Evolutionary conservation across 2,329 filamentous ascomycete genomes (phyloP).

Genomic region (Claviceps quebecensis): DNA sequence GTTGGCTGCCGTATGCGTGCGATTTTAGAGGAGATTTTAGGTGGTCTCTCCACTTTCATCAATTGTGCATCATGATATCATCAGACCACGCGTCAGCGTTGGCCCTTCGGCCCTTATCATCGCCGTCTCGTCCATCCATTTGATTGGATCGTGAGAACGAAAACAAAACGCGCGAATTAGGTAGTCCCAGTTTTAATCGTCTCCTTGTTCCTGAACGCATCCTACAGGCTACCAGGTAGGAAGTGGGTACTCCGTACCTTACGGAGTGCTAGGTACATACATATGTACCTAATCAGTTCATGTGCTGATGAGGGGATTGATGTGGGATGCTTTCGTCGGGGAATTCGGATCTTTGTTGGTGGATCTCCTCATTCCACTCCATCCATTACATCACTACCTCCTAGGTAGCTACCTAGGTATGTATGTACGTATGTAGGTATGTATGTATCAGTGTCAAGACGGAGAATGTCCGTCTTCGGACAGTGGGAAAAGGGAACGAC

Average conservation of each 20-base stretch:
- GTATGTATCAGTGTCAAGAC: neutral
- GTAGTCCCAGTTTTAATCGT: neutral
- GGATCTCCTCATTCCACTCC: neutral
- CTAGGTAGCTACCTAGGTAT: too few species aligned
- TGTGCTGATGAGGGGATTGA: neutral
- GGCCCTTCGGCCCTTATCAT: neutral
- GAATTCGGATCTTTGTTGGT: neutral
- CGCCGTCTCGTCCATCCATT: neutral
- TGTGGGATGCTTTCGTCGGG: neutral
- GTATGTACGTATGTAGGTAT: too few species aligned
- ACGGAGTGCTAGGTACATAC: too few species aligned
- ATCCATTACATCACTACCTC: conserved; percentile 7
- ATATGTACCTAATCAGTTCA: too few species aligned
- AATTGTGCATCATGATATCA: neutral
- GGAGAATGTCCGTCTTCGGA: neutral
- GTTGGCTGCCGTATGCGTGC: neutral
- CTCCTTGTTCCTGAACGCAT: neutral
- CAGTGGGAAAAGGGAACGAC: neutral
- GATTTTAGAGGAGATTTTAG: neutral
- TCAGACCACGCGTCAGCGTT: neutral
- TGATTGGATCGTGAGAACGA: neutral
- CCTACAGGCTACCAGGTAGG: too few species aligned
- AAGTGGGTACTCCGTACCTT: too few species aligned
- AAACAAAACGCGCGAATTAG: neutral
- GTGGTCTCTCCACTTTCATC: neutral